Percentiles rank a stretch among this genome's conserved stretches.
Evolutionary conservation across 352 stramenopile species (phyloP).

Genomic region (Phytophthora sojae): DNA sequence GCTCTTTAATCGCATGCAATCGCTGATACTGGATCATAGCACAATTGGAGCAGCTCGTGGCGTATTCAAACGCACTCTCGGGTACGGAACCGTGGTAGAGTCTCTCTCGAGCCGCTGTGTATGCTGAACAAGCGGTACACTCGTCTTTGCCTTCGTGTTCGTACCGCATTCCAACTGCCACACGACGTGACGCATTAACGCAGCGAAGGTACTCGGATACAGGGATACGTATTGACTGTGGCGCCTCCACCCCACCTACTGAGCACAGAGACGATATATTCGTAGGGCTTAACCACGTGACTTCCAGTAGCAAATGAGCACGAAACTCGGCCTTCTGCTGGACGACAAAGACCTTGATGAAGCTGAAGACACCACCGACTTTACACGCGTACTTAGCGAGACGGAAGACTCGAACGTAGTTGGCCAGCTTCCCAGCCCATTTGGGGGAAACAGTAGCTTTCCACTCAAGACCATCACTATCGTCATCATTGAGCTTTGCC

Average conservation of each 20-base stretch:
- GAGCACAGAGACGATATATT: constrained; percentile 5
- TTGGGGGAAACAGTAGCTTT: constrained; percentile 32
- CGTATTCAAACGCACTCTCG: constrained; percentile 3
- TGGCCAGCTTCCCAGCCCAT: constrained; percentile 49
- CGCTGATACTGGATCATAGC: constrained; percentile 16
- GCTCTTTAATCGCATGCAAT: constrained; percentile 23
- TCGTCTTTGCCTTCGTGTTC: neutral
- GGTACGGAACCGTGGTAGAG: neutral
- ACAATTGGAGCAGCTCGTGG: constrained; percentile 17
- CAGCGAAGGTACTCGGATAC: constrained; percentile 62
- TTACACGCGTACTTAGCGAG: constrained; percentile 54
- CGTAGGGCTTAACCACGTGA: constrained; percentile 26
- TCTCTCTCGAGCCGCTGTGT: neutral
- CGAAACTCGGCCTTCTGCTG: constrained; percentile 73
- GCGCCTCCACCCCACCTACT: constrained; percentile 13
- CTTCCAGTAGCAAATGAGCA: constrained; percentile 54
- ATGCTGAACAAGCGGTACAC: constrained; percentile 16
- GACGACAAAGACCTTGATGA: constrained; percentile 53
- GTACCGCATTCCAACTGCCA: constrained; percentile 1
- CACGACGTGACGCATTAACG: constrained; percentile 16
- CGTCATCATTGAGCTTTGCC: neutral
- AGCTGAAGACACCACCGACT: constrained; percentile 43
- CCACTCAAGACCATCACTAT: constrained; percentile 2
- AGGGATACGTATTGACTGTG: constrained; percentile 49
- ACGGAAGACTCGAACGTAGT: constrained; percentile 58